These are phyloP conservation scores for Gloeophyllum trabeum DNA, from an alignment of 768 basidiomycete genomes.

Conservation along the genomic window DNA sequence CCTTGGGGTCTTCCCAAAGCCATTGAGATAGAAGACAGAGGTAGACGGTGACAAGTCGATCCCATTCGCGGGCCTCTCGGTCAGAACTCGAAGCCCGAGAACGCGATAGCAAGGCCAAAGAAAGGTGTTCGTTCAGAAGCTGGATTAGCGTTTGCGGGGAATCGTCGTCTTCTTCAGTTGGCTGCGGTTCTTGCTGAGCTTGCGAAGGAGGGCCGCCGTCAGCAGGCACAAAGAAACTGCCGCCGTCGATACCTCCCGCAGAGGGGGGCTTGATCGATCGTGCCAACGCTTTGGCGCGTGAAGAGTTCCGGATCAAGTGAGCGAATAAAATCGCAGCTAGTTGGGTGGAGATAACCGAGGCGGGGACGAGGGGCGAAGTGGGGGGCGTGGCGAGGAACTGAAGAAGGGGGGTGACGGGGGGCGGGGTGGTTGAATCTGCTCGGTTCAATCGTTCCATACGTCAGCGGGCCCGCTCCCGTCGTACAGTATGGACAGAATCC, in stretches of 20 bases:
- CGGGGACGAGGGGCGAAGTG: slow-evolving; percentile 44
- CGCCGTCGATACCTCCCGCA: slow-evolving; percentile 17
- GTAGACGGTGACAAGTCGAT: slow-evolving; percentile 78
- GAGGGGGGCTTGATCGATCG: slow-evolving; percentile 37
- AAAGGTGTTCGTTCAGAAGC: slow-evolving; percentile 83
- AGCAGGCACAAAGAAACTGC: slow-evolving; percentile 68
- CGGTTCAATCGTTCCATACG: no score
- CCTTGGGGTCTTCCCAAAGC: slow-evolving; percentile 92
- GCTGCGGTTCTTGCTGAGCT: slow-evolving; percentile 20
- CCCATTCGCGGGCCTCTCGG: slow-evolving; percentile 80
- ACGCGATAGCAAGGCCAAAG: slow-evolving; percentile 66
- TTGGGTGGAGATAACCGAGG: slow-evolving; percentile 52
- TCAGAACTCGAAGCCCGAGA: slow-evolving; percentile 56
- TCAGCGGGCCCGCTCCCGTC: slow-evolving; percentile 11
- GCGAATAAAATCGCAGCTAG: slow-evolving; percentile 72
- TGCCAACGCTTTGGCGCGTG: slow-evolving; percentile 51
- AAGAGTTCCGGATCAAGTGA: slow-evolving; percentile 61
- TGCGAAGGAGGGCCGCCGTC: slow-evolving; percentile 37
- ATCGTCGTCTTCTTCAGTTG: slow-evolving; percentile 30
- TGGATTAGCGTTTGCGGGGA: slow-evolving; percentile 70
- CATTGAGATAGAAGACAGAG: slow-evolving; percentile 78
- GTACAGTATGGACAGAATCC: slow-evolving; percentile 11
- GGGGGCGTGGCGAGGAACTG: slow-evolving; percentile 57
- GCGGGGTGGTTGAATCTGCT: no score
- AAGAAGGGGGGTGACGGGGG: slow-evolving; percentile 54